These are phyloP conservation scores for Scenedesmus sp. DNA, from an alignment of 163 green algal species.

Conservation along the genomic window DNA sequence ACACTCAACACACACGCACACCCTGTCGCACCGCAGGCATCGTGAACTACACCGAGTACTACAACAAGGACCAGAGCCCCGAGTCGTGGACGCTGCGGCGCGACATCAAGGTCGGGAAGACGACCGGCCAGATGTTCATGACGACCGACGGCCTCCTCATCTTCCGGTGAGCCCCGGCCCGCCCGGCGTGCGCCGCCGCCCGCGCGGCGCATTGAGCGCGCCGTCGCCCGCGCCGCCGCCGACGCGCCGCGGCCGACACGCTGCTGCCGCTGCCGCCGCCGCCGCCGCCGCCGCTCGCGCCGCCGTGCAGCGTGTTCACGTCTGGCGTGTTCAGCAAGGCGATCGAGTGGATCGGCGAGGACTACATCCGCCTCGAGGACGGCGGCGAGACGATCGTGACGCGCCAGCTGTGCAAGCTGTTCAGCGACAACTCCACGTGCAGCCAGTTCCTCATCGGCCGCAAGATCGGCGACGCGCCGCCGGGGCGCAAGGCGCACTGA, in stretches of 20 bases:
- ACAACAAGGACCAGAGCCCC: conserved; percentile 25
- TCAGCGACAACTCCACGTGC: neutral
- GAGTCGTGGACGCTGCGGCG: conserved; percentile 28
- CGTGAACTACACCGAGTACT: conserved; percentile 35
- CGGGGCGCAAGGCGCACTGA: conserved; percentile 68
- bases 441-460: conserved; percentile 33
- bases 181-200: neutral
- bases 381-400: conserved; percentile 32
- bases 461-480: conserved; percentile 58
- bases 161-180: conserved; percentile 3
- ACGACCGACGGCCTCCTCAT: conserved; percentile 43
- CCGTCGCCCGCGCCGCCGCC: too few species aligned
- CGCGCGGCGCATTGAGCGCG: too few species aligned
- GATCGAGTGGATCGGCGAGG: conserved; percentile 34
- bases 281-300: neutral
- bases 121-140: conserved; percentile 41
- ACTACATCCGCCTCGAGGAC: conserved; percentile 45
- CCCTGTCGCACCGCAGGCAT: conserved; percentile 6
- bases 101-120: conserved; percentile 37
- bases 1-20: too few species aligned
- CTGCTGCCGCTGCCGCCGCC: neutral
- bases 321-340: conserved; percentile 42
- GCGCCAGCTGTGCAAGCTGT: conserved; percentile 23
- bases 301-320: conserved; percentile 29
- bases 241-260: neutral